Conservation (phyloP, 2,329 filamentous ascomycete species). For the Fusarium sp. region DNA sequence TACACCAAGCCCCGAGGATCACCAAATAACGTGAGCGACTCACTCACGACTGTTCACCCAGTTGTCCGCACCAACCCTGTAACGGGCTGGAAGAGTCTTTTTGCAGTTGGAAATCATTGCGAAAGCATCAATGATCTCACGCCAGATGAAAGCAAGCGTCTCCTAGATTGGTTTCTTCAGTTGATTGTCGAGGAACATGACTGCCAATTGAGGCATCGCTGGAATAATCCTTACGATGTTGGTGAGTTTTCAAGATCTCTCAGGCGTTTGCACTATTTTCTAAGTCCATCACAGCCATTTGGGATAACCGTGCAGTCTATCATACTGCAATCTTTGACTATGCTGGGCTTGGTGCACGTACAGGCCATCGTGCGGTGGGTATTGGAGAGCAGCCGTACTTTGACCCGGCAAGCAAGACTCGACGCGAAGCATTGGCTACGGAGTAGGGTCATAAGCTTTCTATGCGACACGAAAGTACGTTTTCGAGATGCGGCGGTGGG, state of each 20-base stretch:
- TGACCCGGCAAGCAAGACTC: background rate
- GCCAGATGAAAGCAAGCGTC: background rate
- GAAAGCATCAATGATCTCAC: slow-evolving; percentile 4
- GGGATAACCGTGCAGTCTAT: slow-evolving; percentile 7
- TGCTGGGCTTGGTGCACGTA: slow-evolving; percentile 1
- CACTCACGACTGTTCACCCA: background rate
- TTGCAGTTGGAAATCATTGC: slow-evolving; percentile 1
- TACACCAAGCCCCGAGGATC: slow-evolving; percentile 1
- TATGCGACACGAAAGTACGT: too few species aligned
- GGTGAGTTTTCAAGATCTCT: background rate
- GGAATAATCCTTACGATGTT: slow-evolving; percentile 1
- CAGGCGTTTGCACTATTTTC: too few species aligned
- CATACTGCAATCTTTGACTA: slow-evolving; percentile 4
- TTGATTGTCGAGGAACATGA: slow-evolving; percentile 7
- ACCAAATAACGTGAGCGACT: background rate
- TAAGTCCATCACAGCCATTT: background rate
- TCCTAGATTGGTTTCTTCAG: slow-evolving; percentile 4
- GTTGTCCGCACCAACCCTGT: slow-evolving; percentile 11
- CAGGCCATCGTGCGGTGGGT: slow-evolving; percentile 1
- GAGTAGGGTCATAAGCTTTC: too few species aligned
- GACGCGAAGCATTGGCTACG: background rate
- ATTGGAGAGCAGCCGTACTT: slow-evolving; percentile 4
- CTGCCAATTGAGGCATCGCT: background rate
- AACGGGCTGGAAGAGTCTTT: slow-evolving; percentile 8
- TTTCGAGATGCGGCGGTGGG: too few species aligned